phyloP scores from a whole-genome alignment of 768 basidiomycete species.

The Sarcomyxa edulis region DNA sequence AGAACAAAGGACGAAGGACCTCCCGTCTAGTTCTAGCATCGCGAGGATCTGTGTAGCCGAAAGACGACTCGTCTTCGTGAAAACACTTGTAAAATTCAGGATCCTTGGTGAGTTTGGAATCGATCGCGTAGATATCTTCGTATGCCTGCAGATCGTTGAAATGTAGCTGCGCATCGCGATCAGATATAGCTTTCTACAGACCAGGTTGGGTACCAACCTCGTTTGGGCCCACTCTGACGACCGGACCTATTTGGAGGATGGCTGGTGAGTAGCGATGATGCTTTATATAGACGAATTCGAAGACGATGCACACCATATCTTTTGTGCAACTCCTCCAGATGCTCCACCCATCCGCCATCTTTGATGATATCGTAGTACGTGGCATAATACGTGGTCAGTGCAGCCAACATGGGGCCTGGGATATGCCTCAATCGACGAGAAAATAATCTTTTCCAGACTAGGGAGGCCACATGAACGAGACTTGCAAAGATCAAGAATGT shows the following conservation, averaged over 20 bases:
- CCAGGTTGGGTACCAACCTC: conserved; percentile 19
- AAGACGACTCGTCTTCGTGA: conserved; percentile 19
- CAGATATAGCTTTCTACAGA: neutral
- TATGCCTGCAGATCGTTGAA: conserved; percentile 29
- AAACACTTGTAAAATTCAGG: conserved; percentile 19
- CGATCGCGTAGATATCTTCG: conserved; percentile 24
- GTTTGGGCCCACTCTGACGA: conserved; percentile 31
- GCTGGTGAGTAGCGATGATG: neutral
- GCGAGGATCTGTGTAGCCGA: conserved; percentile 19
- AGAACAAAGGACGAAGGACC: conserved; percentile 26
- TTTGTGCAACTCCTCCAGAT: conserved; percentile 20
- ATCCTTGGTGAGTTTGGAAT: conserved; percentile 21
- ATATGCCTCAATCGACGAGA: conserved; percentile 21
- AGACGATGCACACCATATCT: conserved; percentile 15
- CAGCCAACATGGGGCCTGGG: conserved; percentile 24
- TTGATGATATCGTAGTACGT: conserved; percentile 21
- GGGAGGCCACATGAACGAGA: too few relatives aligned
- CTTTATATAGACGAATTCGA: conserved; percentile 2
- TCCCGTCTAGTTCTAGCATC: conserved; percentile 21
- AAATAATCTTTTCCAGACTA: conserved; percentile 3
- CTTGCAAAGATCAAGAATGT: too few relatives aligned
- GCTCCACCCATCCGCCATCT: conserved; percentile 19
- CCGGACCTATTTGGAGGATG: conserved; percentile 23
- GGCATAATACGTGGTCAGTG: conserved; percentile 17
- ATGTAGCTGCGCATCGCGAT: conserved; percentile 22